Base-by-base conservation (phyloP, 1,284 basidiomycete genomes). In the Puccinia polysora region DNA sequence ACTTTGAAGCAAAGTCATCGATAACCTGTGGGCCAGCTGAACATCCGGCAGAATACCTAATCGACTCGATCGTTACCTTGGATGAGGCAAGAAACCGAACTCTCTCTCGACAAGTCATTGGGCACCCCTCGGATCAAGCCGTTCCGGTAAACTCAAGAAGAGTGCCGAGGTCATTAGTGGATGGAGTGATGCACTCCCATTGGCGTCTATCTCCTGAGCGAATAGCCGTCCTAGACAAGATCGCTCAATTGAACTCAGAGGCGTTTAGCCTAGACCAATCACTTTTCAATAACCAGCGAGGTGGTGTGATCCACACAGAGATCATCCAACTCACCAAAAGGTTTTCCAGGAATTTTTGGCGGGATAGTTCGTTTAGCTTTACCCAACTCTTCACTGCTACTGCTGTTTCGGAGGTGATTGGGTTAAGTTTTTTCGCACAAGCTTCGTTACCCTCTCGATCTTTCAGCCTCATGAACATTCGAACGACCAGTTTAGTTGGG, bases 21-120 rank as follows among this genome's bases (percentile, higher is more conserved):
- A 34, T 28, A 20, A 28, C 45, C 18, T 64, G 52, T 49, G 18
- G n/a, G 47, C 6, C 36, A 20, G 53, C 28, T 45, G 32, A 38
- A 40, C 60, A 72, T 58, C 69, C 69, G 23, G 69, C 69, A 15
- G 69, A 72, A 58, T 72, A 72, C 38, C n/a, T 72, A 30, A 72
- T 72, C 38, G 60, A 72, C 25, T 43, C 43, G 14, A 52, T 55
- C 15, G 64, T 28, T 25, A 6, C 10, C 49, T n/a, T 23, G 20
- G 49, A 52, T 6, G 10, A 43, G 18, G 40, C 40, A 43, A 18
- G 40, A 43, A n/a, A 10, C n/a, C n/a, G 40, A 45, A 45, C 40
- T 10, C 40, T n/a, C 40, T 10, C n/a, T n/a, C n/a, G 40, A 45
- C n/a, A n/a, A 10, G n/a, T 45, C 40, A 45, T 10, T 10, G 40